Evolutionary conservation across 2,329 filamentous ascomycete species (phyloP).

Genomic region (Colletotrichum sp.): DNA sequence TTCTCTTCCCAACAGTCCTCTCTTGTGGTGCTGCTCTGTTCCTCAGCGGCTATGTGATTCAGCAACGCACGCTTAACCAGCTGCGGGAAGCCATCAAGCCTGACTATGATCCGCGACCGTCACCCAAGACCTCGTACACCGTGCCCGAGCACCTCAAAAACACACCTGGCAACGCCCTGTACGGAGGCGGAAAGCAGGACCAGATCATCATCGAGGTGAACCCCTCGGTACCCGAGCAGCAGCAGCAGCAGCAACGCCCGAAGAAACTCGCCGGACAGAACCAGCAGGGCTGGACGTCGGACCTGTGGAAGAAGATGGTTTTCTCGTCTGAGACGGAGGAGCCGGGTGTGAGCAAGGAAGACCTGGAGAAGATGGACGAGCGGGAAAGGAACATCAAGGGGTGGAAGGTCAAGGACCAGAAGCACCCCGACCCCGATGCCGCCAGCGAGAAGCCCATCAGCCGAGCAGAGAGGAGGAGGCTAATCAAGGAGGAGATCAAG

Average conservation of each 20-base stretch:
- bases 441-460: slow-evolving; percentile 52
- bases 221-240: slow-evolving; percentile 30
- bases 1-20: slow-evolving; percentile 55
- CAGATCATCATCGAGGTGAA: slow-evolving; percentile 38
- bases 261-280: slow-evolving; percentile 14
- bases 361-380: slow-evolving; percentile 27
- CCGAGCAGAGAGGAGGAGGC: slow-evolving; percentile 56
- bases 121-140: slow-evolving; percentile 46
- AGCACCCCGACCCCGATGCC: slow-evolving; percentile 38
- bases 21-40: slow-evolving; percentile 84
- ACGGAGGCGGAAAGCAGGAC: slow-evolving; percentile 17
- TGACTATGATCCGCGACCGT: slow-evolving; percentile 41
- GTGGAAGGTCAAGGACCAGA: slow-evolving; percentile 20
- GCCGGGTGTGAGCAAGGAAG: slow-evolving; percentile 3
- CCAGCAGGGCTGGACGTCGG: slow-evolving; percentile 16
- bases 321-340: background rate
- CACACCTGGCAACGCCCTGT: slow-evolving; percentile 40
- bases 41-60: slow-evolving; percentile 83
- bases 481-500: slow-evolving; percentile 63
- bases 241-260: slow-evolving; percentile 12
- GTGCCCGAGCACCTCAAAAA: slow-evolving; percentile 55
- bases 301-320: slow-evolving; percentile 11
- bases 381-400: slow-evolving; percentile 24
- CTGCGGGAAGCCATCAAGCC: slow-evolving; percentile 75
- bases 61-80: slow-evolving; percentile 82